Evolutionary conservation across 2,329 filamentous ascomycete genomes (phyloP).

Genomic region (Fusarium sp.): DNA sequence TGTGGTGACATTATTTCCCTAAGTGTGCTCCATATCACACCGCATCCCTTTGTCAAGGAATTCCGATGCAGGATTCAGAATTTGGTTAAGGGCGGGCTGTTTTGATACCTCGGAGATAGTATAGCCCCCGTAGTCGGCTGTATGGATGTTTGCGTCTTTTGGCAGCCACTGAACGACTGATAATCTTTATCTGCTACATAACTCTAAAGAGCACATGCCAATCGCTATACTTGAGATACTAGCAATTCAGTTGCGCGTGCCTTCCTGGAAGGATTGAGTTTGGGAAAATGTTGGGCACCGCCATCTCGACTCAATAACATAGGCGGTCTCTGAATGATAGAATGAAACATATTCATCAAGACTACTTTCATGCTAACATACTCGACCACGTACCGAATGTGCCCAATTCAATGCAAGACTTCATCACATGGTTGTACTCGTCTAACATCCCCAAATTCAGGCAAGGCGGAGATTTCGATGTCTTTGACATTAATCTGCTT

Average conservation of each 20-base stretch:
- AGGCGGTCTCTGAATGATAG: not conserved
- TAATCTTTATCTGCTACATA: not conserved
- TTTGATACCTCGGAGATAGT: not conserved
- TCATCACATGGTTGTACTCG: conserved; percentile 45
- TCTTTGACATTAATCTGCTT: conserved; percentile 40
- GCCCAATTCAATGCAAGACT: conserved; percentile 22
- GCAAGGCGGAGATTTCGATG: conserved; percentile 32
- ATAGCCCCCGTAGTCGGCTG: not conserved
- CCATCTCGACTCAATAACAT: not conserved
- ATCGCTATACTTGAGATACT: not conserved
- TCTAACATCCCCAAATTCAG: conserved; percentile 47
- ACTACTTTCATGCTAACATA: not conserved
- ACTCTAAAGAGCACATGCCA: not conserved
- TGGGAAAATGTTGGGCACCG: not conserved
- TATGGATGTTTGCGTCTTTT: not conserved
- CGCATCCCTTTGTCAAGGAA: conserved; percentile 23
- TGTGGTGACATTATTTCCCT: not conserved
- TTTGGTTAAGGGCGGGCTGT: not conserved
- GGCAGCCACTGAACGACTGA: not conserved
- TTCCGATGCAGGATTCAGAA: conserved; percentile 7
- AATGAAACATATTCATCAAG: not conserved
- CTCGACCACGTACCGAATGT: conserved; percentile 5
- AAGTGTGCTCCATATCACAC: conserved; percentile 10
- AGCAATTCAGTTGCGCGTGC: too few relatives aligned
- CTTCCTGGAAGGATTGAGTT: too few relatives aligned